These are phyloP conservation scores for Millerago galiae DNA, from an alignment of 805 yeast genomes.

Conservation along the genomic window DNA sequence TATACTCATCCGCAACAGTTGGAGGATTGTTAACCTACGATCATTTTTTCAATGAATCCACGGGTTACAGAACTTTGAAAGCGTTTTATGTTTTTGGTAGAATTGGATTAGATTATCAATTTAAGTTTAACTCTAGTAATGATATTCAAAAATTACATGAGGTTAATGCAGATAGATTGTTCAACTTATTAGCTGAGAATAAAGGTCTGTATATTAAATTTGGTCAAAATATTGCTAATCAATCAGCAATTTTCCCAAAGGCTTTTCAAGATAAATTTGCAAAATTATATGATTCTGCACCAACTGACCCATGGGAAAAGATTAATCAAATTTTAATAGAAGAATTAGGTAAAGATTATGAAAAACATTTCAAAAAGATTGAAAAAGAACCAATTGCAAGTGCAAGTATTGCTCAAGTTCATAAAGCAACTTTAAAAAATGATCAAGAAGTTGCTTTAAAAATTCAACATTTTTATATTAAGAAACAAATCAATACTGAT, in stretches of 20 bases:
- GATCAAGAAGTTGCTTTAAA: constrained; percentile 58
- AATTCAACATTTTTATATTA: constrained; percentile 58
- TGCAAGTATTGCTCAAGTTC: constrained; percentile 73
- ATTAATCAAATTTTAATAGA: constrained; percentile 34
- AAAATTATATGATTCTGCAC: constrained; percentile 62
- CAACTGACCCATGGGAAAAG: constrained; percentile 45
- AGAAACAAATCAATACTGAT: constrained; percentile 56
- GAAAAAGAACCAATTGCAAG: constrained; percentile 62
- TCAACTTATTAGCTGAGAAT: constrained; percentile 37
- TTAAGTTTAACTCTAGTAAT: constrained; percentile 38
- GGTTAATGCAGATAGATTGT: constrained; percentile 45
- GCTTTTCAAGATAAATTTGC: constrained; percentile 55
- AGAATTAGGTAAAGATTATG: constrained; percentile 39
- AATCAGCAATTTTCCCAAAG: constrained; percentile 59
- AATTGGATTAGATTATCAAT: constrained; percentile 58
- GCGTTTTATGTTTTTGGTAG: constrained; percentile 40
- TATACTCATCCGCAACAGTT: constrained; percentile 4
- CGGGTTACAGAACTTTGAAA: constrained; percentile 44
- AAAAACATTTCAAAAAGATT: constrained; percentile 34
- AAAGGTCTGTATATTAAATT: constrained; percentile 65
- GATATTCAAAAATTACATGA: constrained; percentile 55
- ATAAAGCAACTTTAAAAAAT: constrained; percentile 39
- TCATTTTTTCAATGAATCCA: constrained; percentile 38
- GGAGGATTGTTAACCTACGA: constrained; percentile 29
- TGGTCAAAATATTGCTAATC: constrained; percentile 78